A percentile compares a stretch with the other conserved stretches of the same genome.
These are phyloP conservation scores for Leccinum rimulosum DNA, from an alignment of 768 basidiomycete genomes.

Conservation along the genomic window DNA sequence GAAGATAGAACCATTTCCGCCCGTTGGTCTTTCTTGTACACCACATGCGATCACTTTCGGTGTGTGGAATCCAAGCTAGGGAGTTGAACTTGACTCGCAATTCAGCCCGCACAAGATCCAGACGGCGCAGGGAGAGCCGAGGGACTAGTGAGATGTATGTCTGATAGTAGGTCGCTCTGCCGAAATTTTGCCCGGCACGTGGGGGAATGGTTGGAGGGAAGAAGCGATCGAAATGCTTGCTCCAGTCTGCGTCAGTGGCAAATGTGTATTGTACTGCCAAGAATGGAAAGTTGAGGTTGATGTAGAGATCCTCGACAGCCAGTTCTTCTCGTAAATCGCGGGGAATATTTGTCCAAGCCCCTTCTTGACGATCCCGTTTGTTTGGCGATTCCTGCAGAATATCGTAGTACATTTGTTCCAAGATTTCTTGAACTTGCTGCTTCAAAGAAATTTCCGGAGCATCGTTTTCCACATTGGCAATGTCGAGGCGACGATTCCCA, in stretches of 20 bases:
- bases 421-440: background rate
- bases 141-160: background rate
- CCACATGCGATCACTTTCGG: background rate
- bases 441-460: background rate
- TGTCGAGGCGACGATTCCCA: background rate
- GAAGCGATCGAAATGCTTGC: background rate
- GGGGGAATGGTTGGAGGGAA: background rate
- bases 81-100: background rate
- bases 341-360: background rate
- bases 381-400: background rate
- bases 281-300: background rate
- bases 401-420: background rate
- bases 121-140: background rate
- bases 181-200: background rate
- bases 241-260: background rate
- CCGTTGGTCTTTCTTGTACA: background rate
- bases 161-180: background rate
- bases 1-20: background rate
- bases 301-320: background rate
- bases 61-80: background rate
- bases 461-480: background rate
- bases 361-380: background rate
- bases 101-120: background rate
- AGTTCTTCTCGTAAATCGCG: background rate
- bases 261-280: background rate